A percentile compares a stretch with the other conserved stretches of the same genome.
These are phyloP conservation scores for Drechmeria coniospora DNA, from an alignment of 2,329 filamentous ascomycete species.

Conservation along the genomic window DNA sequence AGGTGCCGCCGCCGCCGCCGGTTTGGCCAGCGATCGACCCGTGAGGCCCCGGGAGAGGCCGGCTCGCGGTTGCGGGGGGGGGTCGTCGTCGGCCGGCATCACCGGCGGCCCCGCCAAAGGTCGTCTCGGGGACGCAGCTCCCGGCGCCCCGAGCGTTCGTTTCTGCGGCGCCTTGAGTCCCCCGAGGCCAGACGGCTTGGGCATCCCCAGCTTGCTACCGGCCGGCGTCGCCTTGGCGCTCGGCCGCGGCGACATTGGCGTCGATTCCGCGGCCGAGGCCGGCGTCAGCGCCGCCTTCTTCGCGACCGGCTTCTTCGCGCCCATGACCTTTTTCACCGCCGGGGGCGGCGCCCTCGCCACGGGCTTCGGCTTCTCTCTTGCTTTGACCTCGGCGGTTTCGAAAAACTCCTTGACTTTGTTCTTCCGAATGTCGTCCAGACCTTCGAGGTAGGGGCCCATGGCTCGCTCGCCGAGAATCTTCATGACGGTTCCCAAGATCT, in stretches of 20 bases:
- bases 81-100: constrained; percentile 41
- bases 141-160: constrained; percentile 32
- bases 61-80: constrained; percentile 43
- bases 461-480: constrained; percentile 95
- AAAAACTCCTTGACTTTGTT: constrained; percentile 90
- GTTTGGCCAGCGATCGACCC: constrained; percentile 71
- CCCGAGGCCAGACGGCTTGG: constrained; percentile 35
- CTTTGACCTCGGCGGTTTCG: constrained; percentile 40
- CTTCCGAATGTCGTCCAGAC: constrained; percentile 89
- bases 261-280: constrained; percentile 28
- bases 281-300: constrained; percentile 31
- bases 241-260: constrained; percentile 42
- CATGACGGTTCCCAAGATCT: constrained; percentile 88
- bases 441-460: constrained; percentile 86
- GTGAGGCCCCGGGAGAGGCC: constrained; percentile 68
- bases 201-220: constrained; percentile 38
- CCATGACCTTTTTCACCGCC: constrained; percentile 30
- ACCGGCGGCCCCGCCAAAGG: constrained; percentile 29
- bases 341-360: constrained; percentile 34
- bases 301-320: constrained; percentile 24
- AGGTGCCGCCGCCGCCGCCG: constrained; percentile 36
- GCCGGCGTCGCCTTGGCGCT: constrained; percentile 32
- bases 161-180: constrained; percentile 47
- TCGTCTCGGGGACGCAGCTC: constrained; percentile 37
- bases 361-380: constrained; percentile 63